These are phyloP conservation scores for Yarrowia osloensis DNA, from an alignment of 805 yeast genomes.

Conservation along the genomic window DNA sequence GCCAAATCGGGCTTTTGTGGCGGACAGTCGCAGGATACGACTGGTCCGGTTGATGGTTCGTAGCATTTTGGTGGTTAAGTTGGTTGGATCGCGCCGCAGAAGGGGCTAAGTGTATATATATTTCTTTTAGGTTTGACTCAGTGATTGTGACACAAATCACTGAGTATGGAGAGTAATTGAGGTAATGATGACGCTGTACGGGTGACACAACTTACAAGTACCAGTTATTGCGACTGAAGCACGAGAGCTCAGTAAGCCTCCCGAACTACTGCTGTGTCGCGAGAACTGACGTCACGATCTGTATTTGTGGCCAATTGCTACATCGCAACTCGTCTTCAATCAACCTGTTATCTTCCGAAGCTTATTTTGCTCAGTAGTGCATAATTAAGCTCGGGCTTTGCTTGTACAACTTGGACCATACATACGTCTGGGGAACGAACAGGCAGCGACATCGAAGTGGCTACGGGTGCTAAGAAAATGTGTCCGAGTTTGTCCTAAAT, in stretches of 20 bases:
- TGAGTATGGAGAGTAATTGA: not conserved
- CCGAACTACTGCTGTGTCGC: too few relatives aligned
- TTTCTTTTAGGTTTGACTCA: constrained; percentile 26
- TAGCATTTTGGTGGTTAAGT: constrained; percentile 6
- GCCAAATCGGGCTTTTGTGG: constrained; percentile 19
- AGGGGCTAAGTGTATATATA: constrained; percentile 17
- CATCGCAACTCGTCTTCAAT: not conserved
- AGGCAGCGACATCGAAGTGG: too few relatives aligned
- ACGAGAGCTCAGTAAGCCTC: too few relatives aligned
- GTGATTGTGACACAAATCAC: constrained; percentile 26
- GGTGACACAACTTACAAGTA: too few relatives aligned
- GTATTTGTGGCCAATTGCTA: too few relatives aligned
- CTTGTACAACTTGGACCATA: not conserved
- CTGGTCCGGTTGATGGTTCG: constrained; percentile 15
- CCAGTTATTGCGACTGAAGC: too few relatives aligned
- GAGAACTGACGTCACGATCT: too few relatives aligned
- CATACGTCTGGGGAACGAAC: too few relatives aligned
- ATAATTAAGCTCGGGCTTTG: not conserved
- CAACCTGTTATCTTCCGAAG: not conserved
- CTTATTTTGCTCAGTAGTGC: not conserved
- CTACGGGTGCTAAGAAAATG: too few relatives aligned
- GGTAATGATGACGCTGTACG: not conserved
- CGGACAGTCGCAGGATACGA: constrained; percentile 22
- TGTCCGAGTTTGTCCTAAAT: too few relatives aligned
- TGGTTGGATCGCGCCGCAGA: not conserved